Conservation (phyloP, 116 monocot genomes). For the Trichopus zeylanicus region DNA sequence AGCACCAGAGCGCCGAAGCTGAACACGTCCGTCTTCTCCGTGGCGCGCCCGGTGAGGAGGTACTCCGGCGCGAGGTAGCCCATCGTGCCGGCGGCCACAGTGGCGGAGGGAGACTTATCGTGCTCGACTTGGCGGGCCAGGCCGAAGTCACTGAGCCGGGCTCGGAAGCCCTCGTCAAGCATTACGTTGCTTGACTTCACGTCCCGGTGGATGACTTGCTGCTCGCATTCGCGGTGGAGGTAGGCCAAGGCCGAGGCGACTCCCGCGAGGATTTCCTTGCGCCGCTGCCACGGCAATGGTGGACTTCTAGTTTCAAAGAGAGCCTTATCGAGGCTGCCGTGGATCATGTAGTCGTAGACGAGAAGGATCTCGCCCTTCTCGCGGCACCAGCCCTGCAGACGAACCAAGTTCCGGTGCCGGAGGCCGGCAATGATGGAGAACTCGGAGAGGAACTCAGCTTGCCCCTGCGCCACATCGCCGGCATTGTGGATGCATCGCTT, state of each 20-base stretch:
- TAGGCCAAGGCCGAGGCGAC: constrained; percentile 93
- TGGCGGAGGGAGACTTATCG: constrained; percentile 71
- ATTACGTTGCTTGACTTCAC: constrained; percentile 99
- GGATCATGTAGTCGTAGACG: constrained; percentile 93
- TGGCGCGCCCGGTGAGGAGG: constrained; percentile 88
- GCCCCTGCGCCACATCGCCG: constrained; percentile 25
- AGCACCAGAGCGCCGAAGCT: constrained; percentile 84
- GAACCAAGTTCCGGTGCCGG: constrained; percentile 80
- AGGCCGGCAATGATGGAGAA: constrained; percentile 92
- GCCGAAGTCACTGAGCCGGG: constrained; percentile 90
- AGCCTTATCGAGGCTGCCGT: constrained; percentile 89
- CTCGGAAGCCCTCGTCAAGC: constrained; percentile 84
- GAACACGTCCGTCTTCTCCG: constrained; percentile 86
- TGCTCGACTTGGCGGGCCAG: constrained; percentile 80
- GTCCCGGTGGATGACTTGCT: constrained; percentile 89
- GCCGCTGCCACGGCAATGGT: constrained; percentile 57
- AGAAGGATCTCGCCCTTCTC: constrained; percentile 91
- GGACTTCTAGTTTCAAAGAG: constrained; percentile 39
- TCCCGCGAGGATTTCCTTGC: constrained; percentile 62
- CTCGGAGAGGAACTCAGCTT: constrained; percentile 82
- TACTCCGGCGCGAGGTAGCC: constrained; percentile 97
- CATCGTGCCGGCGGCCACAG: constrained; percentile 93
- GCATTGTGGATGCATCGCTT: constrained; percentile 61
- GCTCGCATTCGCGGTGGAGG: constrained; percentile 93
- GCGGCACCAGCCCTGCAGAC: constrained; percentile 84